Evolutionary conservation across 352 stramenopile species (phyloP).

Genomic region (Globisporangium sylvaticum): DNA sequence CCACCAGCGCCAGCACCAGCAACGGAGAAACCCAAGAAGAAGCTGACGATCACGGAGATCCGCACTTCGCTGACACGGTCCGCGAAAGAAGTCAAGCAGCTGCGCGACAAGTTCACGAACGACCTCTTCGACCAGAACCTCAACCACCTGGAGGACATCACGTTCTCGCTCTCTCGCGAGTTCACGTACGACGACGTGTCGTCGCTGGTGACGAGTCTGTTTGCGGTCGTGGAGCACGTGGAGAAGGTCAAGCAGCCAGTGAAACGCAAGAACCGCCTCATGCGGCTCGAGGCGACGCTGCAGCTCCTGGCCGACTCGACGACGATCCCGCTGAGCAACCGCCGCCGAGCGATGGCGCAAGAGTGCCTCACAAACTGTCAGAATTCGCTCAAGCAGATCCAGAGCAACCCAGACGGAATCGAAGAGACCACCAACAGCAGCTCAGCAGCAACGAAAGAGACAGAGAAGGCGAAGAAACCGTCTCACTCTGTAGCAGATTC

Average conservation of each 20-base stretch:
- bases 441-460: not conserved
- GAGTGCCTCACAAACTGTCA: conserved; percentile 49
- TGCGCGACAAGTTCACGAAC: conserved; percentile 40
- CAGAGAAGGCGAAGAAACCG: conserved; percentile 7
- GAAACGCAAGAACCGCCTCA: conserved; percentile 41
- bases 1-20: not conserved
- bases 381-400: conserved; percentile 21
- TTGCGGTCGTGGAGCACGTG: conserved; percentile 39
- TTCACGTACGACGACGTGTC: conserved; percentile 33
- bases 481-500: not conserved
- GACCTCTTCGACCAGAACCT: conserved; percentile 37
- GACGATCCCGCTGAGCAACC: conserved; percentile 25
- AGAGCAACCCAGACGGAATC: not conserved
- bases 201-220: conserved; percentile 31
- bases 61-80: conserved; percentile 21
- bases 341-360: conserved; percentile 27
- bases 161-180: conserved; percentile 35
- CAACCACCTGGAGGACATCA: conserved; percentile 40
- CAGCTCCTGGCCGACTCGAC: conserved; percentile 23
- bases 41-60: not conserved
- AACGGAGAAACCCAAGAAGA: not conserved
- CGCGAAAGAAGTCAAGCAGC: conserved; percentile 23
- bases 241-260: conserved; percentile 28
- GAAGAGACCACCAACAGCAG: not conserved
- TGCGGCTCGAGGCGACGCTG: conserved; percentile 48